Evolutionary conservation across 768 basidiomycete genomes (phyloP), one percentile per base, ranked within the genome.

Genomic region (Psilocybe cyanescens): DNA sequence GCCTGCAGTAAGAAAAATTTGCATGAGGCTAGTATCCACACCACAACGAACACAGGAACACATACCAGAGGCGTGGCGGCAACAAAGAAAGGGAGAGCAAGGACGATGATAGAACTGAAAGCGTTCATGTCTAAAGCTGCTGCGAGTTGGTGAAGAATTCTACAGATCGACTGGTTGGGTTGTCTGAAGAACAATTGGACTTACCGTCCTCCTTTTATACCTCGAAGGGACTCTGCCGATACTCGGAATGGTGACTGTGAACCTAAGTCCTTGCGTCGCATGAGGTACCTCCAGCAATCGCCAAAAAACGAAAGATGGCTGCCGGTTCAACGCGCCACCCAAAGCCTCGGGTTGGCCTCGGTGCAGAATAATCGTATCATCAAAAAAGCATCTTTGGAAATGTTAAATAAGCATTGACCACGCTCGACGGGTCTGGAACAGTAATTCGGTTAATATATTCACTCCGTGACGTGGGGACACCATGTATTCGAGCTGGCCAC

Each of bases 51-150:
- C 12, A 31, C 28, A 56, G 7, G 47, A 61, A 52, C 11, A 50
- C 67, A 29, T 57, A 71, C 74, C n/a, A 71, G 58, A 55, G 72
- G 70, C 49, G 58, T 62, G 39, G 72, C 71, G 29, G 65, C 51
- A 17, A 55, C 70, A 57, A 73, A 19, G 44, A 71, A 49, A 17
- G 73, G 71, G 39, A 72, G 64, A 46, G 65, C 68, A 51, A 74
- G 63, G n/a, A 71, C 12, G 53, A 63, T 45, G 53, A 70, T 57
- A 19, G 67, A 55, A 16, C 64, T 65, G 61, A 67, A 58, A 53
- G 67, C 64, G 47, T 67, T 28, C 70, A 72, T 72, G 45, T 65
- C 58, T 3, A 19, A 57, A 11, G 9, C 44, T 19, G 50, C 50
- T 12, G 45, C 28, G 44, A 29, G 57, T 52, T 44, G 49, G 30